Percentiles rank a stretch among this genome's conserved stretches.
Conservation (phyloP, 2,329 filamentous ascomycete species). For the Colletotrichum ledebouriae region DNA sequence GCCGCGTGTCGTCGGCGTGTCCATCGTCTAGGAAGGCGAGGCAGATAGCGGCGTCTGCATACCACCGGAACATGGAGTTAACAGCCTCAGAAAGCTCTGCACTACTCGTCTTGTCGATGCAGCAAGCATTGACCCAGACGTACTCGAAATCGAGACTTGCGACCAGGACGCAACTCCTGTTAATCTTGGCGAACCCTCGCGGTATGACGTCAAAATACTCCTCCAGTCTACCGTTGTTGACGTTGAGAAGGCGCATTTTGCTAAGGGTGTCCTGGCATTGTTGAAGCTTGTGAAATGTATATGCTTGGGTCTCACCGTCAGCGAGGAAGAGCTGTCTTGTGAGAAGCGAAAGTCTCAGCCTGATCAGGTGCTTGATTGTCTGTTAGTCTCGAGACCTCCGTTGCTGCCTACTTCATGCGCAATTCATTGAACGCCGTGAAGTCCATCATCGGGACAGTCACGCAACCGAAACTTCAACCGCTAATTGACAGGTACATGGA, state of each 20-base stretch:
- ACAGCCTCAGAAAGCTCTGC: conserved; percentile 40
- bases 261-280: background rate
- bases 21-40: conserved; percentile 41
- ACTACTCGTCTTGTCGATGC: conserved; percentile 42
- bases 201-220: conserved; percentile 44
- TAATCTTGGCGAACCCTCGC: conserved; percentile 46
- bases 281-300: background rate
- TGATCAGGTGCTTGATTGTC: background rate
- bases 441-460: too few species aligned
- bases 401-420: background rate
- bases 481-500: too few species aligned
- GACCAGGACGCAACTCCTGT: conserved; percentile 42
- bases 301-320: too few species aligned
- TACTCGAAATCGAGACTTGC: conserved; percentile 11
- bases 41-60: conserved; percentile 31
- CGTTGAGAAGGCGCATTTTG: conserved; percentile 49
- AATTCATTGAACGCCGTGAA: background rate
- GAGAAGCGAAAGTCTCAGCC: background rate
- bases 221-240: conserved; percentile 43
- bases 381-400: background rate
- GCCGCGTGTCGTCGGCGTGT: background rate
- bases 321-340: too few species aligned
- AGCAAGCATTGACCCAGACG: conserved; percentile 42
- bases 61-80: conserved; percentile 43
- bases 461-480: too few species aligned